These are phyloP conservation scores for Whalleya microplaca DNA, from an alignment of 2,329 filamentous ascomycete genomes.

Conservation along the genomic window DNA sequence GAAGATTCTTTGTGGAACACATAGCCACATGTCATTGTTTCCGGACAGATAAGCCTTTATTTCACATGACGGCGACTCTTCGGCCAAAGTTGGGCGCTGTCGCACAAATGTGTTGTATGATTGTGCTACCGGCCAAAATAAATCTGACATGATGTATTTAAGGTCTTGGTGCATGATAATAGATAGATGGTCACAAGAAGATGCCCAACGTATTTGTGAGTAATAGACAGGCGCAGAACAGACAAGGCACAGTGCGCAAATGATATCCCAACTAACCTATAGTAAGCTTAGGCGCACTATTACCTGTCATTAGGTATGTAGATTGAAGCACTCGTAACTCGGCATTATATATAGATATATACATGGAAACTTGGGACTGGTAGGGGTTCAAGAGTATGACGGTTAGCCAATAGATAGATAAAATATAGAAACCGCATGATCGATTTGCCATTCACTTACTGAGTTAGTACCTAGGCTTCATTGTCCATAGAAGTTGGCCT, in stretches of 20 bases:
- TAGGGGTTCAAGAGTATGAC: too few species aligned
- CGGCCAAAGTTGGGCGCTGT: conserved; percentile 1
- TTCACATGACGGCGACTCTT: neutral
- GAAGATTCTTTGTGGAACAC: neutral
- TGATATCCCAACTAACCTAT: too few species aligned
- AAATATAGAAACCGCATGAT: too few species aligned
- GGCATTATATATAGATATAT: neutral
- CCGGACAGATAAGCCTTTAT: neutral
- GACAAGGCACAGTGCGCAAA: neutral
- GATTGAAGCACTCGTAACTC: neutral
- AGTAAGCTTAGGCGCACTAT: too few species aligned
- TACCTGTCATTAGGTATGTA: too few species aligned
- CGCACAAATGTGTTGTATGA: conserved; percentile 1
- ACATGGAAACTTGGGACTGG: too few species aligned
- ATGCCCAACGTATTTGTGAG: neutral
- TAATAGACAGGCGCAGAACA: too few species aligned
- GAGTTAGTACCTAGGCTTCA: too few species aligned
- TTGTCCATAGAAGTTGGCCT: too few species aligned
- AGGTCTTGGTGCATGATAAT: neutral
- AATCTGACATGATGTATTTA: neutral
- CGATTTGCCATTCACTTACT: too few species aligned
- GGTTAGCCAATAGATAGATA: too few species aligned
- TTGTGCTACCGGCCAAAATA: conserved; percentile 4
- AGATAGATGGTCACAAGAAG: neutral
- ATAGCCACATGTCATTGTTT: conserved; percentile 1